phyloP scores from a whole-genome alignment of 2,329 filamentous ascomycete species.

The Fusarium proliferatum region DNA sequence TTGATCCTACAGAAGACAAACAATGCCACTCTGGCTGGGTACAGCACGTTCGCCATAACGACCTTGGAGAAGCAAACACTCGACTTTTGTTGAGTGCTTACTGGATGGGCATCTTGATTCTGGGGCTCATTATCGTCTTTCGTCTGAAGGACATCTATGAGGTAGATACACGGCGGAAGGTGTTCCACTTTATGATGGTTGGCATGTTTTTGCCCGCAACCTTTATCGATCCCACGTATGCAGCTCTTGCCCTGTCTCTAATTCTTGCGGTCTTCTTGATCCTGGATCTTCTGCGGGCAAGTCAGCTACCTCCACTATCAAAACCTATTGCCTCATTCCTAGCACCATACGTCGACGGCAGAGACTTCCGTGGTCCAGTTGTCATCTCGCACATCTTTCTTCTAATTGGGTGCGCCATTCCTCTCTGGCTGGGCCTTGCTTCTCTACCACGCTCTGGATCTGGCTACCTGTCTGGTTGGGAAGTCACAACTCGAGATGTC shows the following conservation, averaged over 20 bases:
- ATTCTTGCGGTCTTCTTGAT: conserved; percentile 87
- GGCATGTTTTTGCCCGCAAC: conserved; percentile 90
- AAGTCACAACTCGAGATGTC: conserved; percentile 77
- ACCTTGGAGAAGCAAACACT: conserved; percentile 81
- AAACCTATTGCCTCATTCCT: conserved; percentile 88
- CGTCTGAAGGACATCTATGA: conserved; percentile 81
- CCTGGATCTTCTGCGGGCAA: conserved; percentile 88
- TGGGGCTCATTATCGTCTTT: conserved; percentile 80
- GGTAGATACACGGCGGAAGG: conserved; percentile 94
- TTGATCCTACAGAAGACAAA: conserved; percentile 43
- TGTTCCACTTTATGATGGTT: conserved; percentile 99
- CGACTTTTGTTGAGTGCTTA: conserved; percentile 82
- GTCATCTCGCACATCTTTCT: conserved; percentile 97
- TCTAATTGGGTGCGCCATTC: conserved; percentile 93
- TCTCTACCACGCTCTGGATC: conserved; percentile 69
- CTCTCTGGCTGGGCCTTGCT: conserved; percentile 88
- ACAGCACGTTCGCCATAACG: conserved; percentile 70
- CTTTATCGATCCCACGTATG: conserved; percentile 87
- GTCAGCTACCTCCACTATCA: conserved; percentile 89
- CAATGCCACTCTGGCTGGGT: conserved; percentile 68
- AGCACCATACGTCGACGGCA: conserved; percentile 92
- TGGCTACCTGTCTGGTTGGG: conserved; percentile 76
- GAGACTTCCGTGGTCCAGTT: conserved; percentile 92
- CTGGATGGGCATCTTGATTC: conserved; percentile 74
- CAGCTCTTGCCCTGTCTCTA: conserved; percentile 80